Percentiles rank a stretch among this genome's conserved stretches.
Conservation (phyloP, 345 rosid species). For the Sonneratia caseolaris region DNA sequence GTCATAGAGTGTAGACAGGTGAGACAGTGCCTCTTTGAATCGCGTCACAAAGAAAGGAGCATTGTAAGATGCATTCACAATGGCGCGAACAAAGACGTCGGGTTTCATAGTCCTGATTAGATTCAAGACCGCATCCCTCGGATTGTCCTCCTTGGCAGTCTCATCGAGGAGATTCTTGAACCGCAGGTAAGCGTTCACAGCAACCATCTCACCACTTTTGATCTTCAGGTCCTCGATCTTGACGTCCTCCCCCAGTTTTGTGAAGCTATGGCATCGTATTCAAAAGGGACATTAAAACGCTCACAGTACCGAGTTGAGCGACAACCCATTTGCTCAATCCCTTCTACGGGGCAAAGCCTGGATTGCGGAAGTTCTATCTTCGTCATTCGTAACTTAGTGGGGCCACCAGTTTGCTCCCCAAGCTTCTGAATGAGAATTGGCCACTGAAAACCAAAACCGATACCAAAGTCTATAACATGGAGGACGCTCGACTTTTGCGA, state of each 20-base stretch:
- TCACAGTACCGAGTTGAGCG: constrained; percentile 55
- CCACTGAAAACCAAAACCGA: constrained; percentile 84
- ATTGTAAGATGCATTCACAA: constrained; percentile 49
- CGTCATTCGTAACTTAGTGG: constrained; percentile 60
- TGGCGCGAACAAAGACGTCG: constrained; percentile 33
- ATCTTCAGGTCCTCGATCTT: constrained; percentile 56
- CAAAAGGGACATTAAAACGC: constrained; percentile 64
- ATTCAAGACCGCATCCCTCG: constrained; percentile 42
- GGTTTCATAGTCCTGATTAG: constrained; percentile 59
- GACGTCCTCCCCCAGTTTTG: constrained; percentile 75
- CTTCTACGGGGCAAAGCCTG: constrained; percentile 61
- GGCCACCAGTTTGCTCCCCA: constrained; percentile 29
- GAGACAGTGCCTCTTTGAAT: constrained; percentile 70
- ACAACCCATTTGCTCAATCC: constrained; percentile 59
- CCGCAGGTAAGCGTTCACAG: constrained; percentile 40
- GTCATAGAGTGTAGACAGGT: constrained; percentile 58
- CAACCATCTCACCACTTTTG: constrained; percentile 41
- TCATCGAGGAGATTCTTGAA: constrained; percentile 53
- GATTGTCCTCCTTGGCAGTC: constrained; percentile 44
- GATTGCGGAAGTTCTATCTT: constrained; percentile 79
- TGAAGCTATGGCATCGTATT: constrained; percentile 48
- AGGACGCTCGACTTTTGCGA: constrained; percentile 48
- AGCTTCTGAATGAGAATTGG: constrained; percentile 63
- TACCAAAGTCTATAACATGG: constrained; percentile 81
- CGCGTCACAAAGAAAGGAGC: constrained; percentile 68